phyloP scores from a whole-genome alignment of 2,329 filamentous ascomycete species.

The Alternaria gansuensis region DNA sequence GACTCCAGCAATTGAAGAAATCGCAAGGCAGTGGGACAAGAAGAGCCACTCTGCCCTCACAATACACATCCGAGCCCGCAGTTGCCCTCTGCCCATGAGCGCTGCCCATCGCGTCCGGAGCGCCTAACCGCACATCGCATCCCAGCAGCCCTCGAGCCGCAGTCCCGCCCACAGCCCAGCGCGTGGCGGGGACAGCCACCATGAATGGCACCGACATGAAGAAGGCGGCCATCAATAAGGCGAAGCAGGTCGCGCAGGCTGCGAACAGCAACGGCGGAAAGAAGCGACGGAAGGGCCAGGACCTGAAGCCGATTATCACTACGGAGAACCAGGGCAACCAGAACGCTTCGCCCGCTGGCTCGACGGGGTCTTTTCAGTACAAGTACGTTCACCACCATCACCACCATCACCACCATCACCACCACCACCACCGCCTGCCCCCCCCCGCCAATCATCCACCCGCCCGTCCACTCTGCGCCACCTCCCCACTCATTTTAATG shows the following conservation, averaged over 20 bases:
- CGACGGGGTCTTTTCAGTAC: conserved; percentile 50
- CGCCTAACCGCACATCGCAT: conserved; percentile 38
- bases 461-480: conserved; percentile 11
- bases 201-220: conserved; percentile 73
- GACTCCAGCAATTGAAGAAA: conserved; percentile 49
- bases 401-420: conserved; percentile 11
- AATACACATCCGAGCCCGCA: conserved; percentile 10
- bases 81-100: conserved; percentile 37
- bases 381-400: conserved; percentile 49
- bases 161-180: conserved; percentile 29
- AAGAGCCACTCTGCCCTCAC: conserved; percentile 26
- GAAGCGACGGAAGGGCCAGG: conserved; percentile 77
- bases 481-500: conserved; percentile 10
- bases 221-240: conserved; percentile 71
- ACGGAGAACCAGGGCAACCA: conserved; percentile 65
- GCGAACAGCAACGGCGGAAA: conserved; percentile 67
- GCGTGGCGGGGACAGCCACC: conserved; percentile 51
- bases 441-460: background rate
- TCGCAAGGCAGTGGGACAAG: conserved; percentile 40
- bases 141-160: conserved; percentile 23
- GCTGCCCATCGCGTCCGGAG: conserved; percentile 38
- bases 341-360: conserved; percentile 54
- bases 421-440: conserved; percentile 5
- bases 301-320: conserved; percentile 78
- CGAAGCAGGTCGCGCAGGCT: conserved; percentile 70